Conservation (phyloP, 805 yeast species). For the Yueomyces sp. region DNA sequence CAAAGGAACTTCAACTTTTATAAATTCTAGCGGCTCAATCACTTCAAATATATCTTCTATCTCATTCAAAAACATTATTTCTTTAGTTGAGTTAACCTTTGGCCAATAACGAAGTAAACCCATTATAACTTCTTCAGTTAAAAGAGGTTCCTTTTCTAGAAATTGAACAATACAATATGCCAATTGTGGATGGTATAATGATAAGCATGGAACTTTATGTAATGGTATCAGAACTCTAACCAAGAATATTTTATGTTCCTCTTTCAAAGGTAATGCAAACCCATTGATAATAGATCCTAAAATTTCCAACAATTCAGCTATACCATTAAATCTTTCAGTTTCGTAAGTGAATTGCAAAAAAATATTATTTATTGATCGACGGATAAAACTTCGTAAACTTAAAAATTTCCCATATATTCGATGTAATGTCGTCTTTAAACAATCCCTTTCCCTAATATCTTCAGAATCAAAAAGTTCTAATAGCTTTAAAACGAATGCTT, state of each 20-base stretch:
- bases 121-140: slow-evolving; percentile 94
- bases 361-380: slow-evolving; percentile 84
- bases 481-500: slow-evolving; percentile 65
- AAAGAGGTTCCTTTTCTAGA: slow-evolving; percentile 79
- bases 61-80: slow-evolving; percentile 90
- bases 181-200: slow-evolving; percentile 89
- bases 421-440: slow-evolving; percentile 87
- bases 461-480: slow-evolving; percentile 90
- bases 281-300: slow-evolving; percentile 95
- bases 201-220: slow-evolving; percentile 80
- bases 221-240: slow-evolving; percentile 79
- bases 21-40: slow-evolving; percentile 85
- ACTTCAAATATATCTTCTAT: slow-evolving; percentile 94
- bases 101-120: slow-evolving; percentile 95
- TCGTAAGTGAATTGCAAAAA: slow-evolving; percentile 89
- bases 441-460: slow-evolving; percentile 93
- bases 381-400: slow-evolving; percentile 75
- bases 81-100: slow-evolving; percentile 86
- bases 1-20: slow-evolving; percentile 81
- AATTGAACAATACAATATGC: slow-evolving; percentile 96
- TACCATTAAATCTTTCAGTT: slow-evolving; percentile 90
- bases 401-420: slow-evolving; percentile 92
- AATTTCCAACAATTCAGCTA: slow-evolving; percentile 88
- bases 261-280: slow-evolving; percentile 92
- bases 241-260: slow-evolving; percentile 87